Base-by-base conservation (phyloP, 2,329 filamentous ascomycete genomes). In the Monosporascus sp. region DNA sequence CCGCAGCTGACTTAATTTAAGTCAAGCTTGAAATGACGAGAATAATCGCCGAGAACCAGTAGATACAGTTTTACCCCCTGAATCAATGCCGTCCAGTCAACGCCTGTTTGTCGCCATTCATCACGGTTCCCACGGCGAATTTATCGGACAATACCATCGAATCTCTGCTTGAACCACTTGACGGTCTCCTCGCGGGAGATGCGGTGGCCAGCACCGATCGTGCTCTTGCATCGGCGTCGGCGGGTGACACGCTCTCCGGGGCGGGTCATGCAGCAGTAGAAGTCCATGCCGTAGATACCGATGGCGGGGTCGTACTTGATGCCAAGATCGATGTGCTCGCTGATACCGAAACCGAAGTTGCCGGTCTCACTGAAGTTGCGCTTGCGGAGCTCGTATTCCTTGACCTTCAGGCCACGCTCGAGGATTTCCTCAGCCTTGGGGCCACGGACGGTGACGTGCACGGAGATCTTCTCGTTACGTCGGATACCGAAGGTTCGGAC, bases 181-280 rank as follows among this genome's bases (percentile, higher is more conserved):
- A 97, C 80, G 71, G 92, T 97, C 86, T 99, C 94, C 63, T 84
- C 78, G 73, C 91, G 88, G 85, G 85, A 90, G 86, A 99, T 96
- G 73, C 86, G 85, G 89, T 99, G 94, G 77, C 78, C 82, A 72
- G 89, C 74, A 72, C 94, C 94, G 73, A 99, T 87, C 70, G 78
- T 83, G 81, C 85, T 82, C 85, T 95, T 89, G 80, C 81, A 85
- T 72, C 93, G 90, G 75, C 93, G 88, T 73, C 94, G 91, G 83
- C 91, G 93, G 75, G 90, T 88, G 74, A 99, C 90, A 75, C 94
- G 92, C 85, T 96, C 92, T 81, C 94, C 94, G 70, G 93, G 94
- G 72, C 94, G 92, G 83, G 91, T 96, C 94, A 99, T 99, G 90
- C 93, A 97, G 89, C 88, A 92, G 89, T 97, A 99, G 82, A 99